Evolutionary conservation across 257 asterid genomes (phyloP).

Genomic region (Nicotiana knightiana): DNA sequence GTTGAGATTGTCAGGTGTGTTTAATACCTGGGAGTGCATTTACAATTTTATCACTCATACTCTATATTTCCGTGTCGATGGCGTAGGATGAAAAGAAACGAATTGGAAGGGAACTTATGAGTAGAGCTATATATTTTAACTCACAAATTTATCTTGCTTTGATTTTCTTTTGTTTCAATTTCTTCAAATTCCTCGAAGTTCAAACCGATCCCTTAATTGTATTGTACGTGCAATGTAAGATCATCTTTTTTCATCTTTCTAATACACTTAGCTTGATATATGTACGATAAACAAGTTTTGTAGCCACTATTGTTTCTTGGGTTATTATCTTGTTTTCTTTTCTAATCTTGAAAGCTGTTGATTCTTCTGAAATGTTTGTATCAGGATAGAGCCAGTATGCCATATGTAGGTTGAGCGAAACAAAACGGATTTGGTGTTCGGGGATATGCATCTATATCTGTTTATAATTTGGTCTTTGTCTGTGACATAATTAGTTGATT

Average conservation of each 20-base stretch:
- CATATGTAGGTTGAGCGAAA: too few relatives aligned
- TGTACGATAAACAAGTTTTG: too few relatives aligned
- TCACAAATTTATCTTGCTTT: neutral
- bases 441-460: too few relatives aligned
- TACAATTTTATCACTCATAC: neutral
- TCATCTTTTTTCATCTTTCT: neutral
- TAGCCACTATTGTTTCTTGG: too few relatives aligned
- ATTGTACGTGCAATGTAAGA: neutral
- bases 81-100: neutral
- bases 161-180: neutral
- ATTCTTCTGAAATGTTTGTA: too few relatives aligned
- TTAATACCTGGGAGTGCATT: neutral
- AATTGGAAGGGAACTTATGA: neutral
- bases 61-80: neutral
- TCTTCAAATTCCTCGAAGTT: neutral
- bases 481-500: too few relatives aligned
- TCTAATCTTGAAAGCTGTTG: too few relatives aligned
- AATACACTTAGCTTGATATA: neutral
- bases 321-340: too few relatives aligned
- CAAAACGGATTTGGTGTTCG: too few relatives aligned
- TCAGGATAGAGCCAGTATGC: too few relatives aligned
- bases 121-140: neutral
- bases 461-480: too few relatives aligned
- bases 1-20: constrained; percentile 80
- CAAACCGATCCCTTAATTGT: neutral